Base-by-base conservation (phyloP, 2,329 filamentous ascomycete genomes). In the Graphium sp. region DNA sequence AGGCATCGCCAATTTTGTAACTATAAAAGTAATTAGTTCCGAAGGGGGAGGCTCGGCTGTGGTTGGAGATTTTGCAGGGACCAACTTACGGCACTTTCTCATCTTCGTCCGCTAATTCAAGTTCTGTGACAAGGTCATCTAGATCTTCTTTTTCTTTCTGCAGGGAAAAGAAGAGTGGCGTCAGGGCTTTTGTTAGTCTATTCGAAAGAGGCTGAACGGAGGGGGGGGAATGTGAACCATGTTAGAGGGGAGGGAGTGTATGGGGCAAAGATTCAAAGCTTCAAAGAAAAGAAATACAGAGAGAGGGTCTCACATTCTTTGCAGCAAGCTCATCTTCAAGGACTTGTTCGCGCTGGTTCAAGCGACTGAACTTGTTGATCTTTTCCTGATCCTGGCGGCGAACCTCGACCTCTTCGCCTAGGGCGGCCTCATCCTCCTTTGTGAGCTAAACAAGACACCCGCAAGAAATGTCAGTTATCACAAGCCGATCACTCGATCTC, bases 131-230 rank as follows among this genome's bases (percentile, higher is more conserved):
- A 31, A 98, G 68, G 51, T 98, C 89, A 48, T 95, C 85, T 4
- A 95, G 69, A 47, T 95, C 89, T 53, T 98, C 89, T 57, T 94
- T 95, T 52, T 95, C 87, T 60, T 95, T 95, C 87, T 95, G 45
- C 31, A 39, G 11, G 10, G 24, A 30, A 5, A n/a, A 28, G 9
- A 26, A 9, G 12, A 20, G 10, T 23, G 20, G 20, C 17, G 16
- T 13, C 19, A 21, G 28, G 24, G 12, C 5, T 6, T 15, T 28
- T 29, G 24, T 29, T 23, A 26, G 16, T 18, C 9, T 18, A 12
- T 15, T 24, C 11, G 18, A 6, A 10, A 23, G 13, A 12, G 10
- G 12, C 13, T 23, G 9, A 12, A 8, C 14, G 6, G 7, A 18
- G 9, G n/a, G n/a, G n/a, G n/a, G n/a, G n/a, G n/a, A n/a, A n/a